Evolutionary conservation across 2,329 filamentous ascomycete genomes (phyloP).

Genomic region (Drechslerella dactyloides): DNA sequence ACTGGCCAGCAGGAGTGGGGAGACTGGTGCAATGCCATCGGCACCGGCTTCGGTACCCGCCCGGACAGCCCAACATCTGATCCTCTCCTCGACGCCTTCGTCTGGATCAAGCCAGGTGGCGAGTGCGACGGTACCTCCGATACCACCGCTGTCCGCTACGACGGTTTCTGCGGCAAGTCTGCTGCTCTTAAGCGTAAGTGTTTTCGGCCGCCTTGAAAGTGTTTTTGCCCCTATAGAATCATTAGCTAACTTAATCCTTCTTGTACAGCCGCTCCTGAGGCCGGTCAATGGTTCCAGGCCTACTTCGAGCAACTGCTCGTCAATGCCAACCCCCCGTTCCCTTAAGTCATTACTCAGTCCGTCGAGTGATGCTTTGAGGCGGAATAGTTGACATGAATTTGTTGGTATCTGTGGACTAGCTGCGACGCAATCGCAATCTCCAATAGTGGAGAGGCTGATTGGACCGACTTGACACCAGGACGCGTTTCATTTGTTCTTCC

Average conservation of each 20-base stretch:
- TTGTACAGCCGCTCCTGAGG: conserved; percentile 60
- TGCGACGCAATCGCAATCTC: neutral
- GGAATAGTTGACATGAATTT: conserved; percentile 11
- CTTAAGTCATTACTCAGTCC: conserved; percentile 36
- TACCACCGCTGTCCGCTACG: conserved; percentile 63
- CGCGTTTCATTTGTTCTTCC: conserved; percentile 21
- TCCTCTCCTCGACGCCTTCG: conserved; percentile 56
- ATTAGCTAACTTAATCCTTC: conserved; percentile 45
- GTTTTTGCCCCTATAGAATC: neutral
- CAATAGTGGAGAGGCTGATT: neutral
- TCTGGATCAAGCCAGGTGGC: conserved; percentile 58
- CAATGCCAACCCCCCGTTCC: conserved; percentile 58
- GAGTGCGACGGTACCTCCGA: conserved; percentile 62
- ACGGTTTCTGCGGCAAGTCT: conserved; percentile 64
- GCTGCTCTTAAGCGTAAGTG: conserved; percentile 56
- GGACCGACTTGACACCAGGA: neutral
- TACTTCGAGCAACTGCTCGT: conserved; percentile 61
- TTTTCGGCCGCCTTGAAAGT: conserved; percentile 16
- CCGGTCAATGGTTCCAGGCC: conserved; percentile 60
- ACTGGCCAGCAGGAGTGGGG: conserved; percentile 63
- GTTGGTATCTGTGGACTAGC: conserved; percentile 4
- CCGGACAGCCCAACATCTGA: conserved; percentile 54
- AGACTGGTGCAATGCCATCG: conserved; percentile 60
- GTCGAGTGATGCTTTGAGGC: conserved; percentile 8
- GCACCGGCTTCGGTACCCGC: conserved; percentile 57